Conservation (phyloP, 306 rosid genomes). For the Morella rubra region DNA sequence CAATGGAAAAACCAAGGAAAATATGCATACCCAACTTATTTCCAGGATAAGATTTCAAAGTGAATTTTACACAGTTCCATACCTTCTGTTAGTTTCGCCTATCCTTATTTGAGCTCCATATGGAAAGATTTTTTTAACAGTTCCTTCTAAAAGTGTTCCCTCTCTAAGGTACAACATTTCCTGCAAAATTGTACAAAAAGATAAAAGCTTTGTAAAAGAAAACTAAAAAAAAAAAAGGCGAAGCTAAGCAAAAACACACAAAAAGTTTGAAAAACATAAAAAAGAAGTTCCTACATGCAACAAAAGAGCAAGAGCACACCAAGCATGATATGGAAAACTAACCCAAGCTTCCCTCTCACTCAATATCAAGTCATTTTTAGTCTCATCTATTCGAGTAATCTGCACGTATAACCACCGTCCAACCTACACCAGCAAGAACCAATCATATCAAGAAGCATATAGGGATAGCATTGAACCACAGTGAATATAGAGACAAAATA, state of each 20-base stretch:
- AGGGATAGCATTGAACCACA: not conserved
- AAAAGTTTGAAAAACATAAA: not conserved
- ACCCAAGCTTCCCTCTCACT: constrained; percentile 95
- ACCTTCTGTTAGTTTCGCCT: constrained; percentile 72
- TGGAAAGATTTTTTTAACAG: constrained; percentile 67
- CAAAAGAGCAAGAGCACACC: constrained; percentile 13
- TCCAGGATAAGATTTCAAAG: constrained; percentile 18
- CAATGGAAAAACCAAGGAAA: constrained; percentile 5
- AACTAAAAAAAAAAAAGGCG: constrained; percentile 3
- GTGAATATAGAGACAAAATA: not conserved
- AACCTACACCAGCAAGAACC: constrained; percentile 57
- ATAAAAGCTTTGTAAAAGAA: constrained; percentile 15
- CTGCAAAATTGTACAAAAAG: constrained; percentile 42
- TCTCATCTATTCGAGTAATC: constrained; percentile 74
- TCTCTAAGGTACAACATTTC: constrained; percentile 66
- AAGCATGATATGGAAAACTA: constrained; percentile 37
- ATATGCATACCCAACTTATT: not conserved
- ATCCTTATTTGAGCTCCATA: constrained; percentile 90
- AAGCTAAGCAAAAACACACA: not conserved
- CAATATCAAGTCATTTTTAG: constrained; percentile 69
- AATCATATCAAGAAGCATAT: constrained; percentile 21
- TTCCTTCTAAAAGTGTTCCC: constrained; percentile 85
- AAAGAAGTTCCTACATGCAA: constrained; percentile 2
- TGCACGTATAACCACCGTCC: constrained; percentile 61
- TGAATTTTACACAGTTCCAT: constrained; percentile 20